phyloP scores from a whole-genome alignment of 2,329 filamentous ascomycete genomes.

The Juglanconis sp. region DNA sequence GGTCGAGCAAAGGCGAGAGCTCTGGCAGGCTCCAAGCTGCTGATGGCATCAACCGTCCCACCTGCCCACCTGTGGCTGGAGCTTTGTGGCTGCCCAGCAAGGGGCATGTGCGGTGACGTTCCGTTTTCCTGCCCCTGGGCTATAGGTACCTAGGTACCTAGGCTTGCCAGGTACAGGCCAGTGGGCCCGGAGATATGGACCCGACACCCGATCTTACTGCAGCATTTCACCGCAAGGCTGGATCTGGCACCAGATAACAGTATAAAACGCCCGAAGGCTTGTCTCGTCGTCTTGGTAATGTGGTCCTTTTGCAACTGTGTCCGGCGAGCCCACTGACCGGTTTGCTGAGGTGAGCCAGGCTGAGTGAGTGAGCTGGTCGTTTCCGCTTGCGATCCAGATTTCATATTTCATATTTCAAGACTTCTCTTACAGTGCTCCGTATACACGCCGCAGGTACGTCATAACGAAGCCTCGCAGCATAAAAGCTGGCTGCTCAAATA shows the following conservation, averaged over 20 bases:
- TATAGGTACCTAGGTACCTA: neutral
- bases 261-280: too few relatives aligned
- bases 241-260: neutral
- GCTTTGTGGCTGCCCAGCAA: neutral
- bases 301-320: neutral
- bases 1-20: neutral
- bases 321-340: too few relatives aligned
- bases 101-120: neutral
- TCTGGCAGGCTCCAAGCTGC: constrained; percentile 14
- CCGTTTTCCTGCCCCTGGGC: neutral
- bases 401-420: too few relatives aligned
- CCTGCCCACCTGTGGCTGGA: constrained; percentile 4
- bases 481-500: too few relatives aligned
- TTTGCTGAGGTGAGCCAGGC: too few relatives aligned
- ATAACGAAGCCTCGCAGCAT: too few relatives aligned
- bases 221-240: neutral
- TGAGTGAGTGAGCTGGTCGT: too few relatives aligned
- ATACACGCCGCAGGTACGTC: too few relatives aligned
- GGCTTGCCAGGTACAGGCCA: neutral
- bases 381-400: too few relatives aligned
- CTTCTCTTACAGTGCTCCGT: too few relatives aligned
- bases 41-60: constrained; percentile 6
- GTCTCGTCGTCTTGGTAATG: too few relatives aligned
- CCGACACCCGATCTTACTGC: neutral
- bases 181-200: neutral